Conservation (phyloP, 129 eudicot genomes). For the Helianthus tuberosus region DNA sequence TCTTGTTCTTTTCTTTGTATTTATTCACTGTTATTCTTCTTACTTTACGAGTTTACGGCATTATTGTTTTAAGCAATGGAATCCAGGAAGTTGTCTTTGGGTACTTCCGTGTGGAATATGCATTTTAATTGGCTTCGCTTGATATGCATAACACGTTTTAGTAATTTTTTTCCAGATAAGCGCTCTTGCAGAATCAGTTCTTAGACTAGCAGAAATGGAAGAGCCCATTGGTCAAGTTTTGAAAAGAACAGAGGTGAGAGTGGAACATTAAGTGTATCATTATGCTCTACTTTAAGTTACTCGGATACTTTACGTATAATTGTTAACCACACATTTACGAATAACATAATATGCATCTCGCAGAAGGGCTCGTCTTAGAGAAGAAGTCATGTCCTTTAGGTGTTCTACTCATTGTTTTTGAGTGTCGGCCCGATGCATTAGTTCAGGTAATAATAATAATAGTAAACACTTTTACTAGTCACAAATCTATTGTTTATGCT, state of each 20-base stretch:
- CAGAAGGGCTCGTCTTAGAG: slow-evolving; percentile 81
- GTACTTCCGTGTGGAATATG: neutral
- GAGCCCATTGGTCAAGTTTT: slow-evolving; percentile 79
- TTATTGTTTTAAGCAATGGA: slow-evolving; percentile 5
- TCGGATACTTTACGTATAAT: neutral
- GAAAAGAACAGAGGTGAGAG: slow-evolving; percentile 79
- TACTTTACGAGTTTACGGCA: neutral
- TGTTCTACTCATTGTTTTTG: slow-evolving; percentile 80
- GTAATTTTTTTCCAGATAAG: slow-evolving; percentile 47
- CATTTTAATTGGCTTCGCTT: neutral
- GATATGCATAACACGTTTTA: slow-evolving; percentile 11
- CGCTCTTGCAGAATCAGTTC: slow-evolving; percentile 77
- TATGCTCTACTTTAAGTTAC: neutral
- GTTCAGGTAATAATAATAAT: slow-evolving; percentile 65
- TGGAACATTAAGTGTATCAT: neutral
- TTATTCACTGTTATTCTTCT: neutral
- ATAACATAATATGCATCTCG: slow-evolving; percentile 50
- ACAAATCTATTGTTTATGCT: slow-evolving; percentile 5
- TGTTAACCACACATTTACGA: slow-evolving; percentile 4
- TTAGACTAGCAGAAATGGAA: slow-evolving; percentile 80
- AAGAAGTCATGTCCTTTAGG: slow-evolving; percentile 85
- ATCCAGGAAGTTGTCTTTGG: neutral
- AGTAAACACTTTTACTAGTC: slow-evolving; percentile 8
- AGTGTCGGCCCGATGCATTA: slow-evolving; percentile 96
- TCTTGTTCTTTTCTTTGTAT: neutral